Base-by-base conservation (phyloP, 176 grass and related monocot species). In the Ananas comosus region DNA sequence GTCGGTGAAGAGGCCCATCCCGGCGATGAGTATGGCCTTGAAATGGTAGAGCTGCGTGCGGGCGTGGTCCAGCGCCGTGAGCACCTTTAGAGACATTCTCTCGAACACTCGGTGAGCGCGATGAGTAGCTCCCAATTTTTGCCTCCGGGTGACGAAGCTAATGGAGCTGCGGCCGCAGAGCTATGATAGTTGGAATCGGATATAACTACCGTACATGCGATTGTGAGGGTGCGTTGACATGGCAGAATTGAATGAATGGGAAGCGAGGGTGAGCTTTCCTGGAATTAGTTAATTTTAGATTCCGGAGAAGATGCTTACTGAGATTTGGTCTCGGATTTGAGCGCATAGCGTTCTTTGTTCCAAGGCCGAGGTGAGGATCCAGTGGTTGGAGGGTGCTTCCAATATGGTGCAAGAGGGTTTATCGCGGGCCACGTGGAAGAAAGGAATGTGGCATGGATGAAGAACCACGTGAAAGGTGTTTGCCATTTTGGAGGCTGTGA, bases 1-100 rank as follows among this genome's bases (percentile, higher is more conserved):
- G 64, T 83, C 80, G 68, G 74, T 83, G 74, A 83, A 78, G 33
- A 83, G 63, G 16, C 81, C 81, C 81, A 83, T 78, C 12, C 81
- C 81, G 58, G 81, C 81, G 49, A 83, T 78, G 4, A 83, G 29
- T 25, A 72, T 83, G 12, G 81, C 74, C 63, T 83, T 78, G 81
- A 83, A 83, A 63, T 83, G 81, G 68, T 83, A 83, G 68, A 73
- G 78, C 69, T 83, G 81, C 25, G 74, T 83, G 1, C 33, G 42
- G 2, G 81, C 50, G 1, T 69, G 69, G 49, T 83, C 81, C n/a
- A 83, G 69, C 50, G 81, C 59, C 8, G 63, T 68, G 3, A 83
- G 74, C 29, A 83, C 12, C 54, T 64, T 78, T 10, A 78, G 8
- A 10, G 67, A 68, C 68, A 83, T 78, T 28, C 50, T 68, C 17